Evolutionary conservation across 768 basidiomycete species (phyloP).

Genomic region (Chalciporus chontae): DNA sequence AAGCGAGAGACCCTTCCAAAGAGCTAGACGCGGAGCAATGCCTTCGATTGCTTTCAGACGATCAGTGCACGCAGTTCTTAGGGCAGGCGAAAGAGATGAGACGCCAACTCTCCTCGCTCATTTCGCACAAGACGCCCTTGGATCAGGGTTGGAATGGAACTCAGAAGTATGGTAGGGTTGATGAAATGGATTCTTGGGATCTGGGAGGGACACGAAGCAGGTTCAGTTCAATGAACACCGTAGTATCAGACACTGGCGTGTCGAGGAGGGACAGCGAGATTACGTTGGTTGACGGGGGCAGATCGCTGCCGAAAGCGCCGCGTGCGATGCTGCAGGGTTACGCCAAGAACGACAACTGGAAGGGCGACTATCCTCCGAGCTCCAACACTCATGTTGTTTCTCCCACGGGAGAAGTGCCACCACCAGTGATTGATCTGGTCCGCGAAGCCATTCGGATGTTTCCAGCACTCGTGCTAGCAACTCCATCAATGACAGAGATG

Average conservation of each 20-base stretch:
- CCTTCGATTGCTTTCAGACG: constrained; percentile 26
- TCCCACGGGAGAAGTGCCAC: constrained; percentile 1
- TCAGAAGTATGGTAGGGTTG: constrained; percentile 10
- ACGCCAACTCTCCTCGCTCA: constrained; percentile 16
- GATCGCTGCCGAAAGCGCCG: constrained; percentile 19
- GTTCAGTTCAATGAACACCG: constrained; percentile 11
- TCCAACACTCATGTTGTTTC: not conserved
- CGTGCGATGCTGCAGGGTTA: constrained; percentile 17
- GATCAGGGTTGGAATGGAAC: constrained; percentile 1
- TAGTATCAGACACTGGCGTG: constrained; percentile 8
- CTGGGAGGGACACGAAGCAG: constrained; percentile 16
- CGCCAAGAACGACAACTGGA: not conserved
- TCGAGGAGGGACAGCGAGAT: constrained; percentile 25
- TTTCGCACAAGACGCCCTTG: constrained; percentile 2
- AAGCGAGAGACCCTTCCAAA: constrained; percentile 13
- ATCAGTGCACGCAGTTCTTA: constrained; percentile 20
- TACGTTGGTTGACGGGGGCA: constrained; percentile 20
- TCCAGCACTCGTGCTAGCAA: constrained; percentile 3
- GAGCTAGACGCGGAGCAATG: constrained; percentile 18
- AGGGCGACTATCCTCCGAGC: not conserved
- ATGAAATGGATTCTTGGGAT: constrained; percentile 12
- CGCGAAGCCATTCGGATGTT: constrained; percentile 4
- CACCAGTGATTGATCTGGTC: constrained; percentile 3
- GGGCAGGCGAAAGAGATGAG: constrained; percentile 24
- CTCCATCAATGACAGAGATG: not conserved